These are phyloP conservation scores for Suillus decipiens DNA, from an alignment of 768 basidiomycete species.

Conservation along the genomic window DNA sequence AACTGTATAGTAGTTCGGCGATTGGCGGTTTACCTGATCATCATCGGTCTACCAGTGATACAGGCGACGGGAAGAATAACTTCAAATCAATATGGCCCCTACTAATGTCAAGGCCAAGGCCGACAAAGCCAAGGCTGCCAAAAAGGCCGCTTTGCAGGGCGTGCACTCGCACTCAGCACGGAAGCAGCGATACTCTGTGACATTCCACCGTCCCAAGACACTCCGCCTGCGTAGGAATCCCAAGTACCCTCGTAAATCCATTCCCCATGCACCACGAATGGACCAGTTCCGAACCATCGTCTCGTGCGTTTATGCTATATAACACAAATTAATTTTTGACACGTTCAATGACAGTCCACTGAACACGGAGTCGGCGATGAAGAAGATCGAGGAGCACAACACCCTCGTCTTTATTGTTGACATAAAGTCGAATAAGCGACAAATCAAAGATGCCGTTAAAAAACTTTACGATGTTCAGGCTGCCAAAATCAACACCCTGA, in stretches of 20 bases:
- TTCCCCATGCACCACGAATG: conserved; percentile 92
- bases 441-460: conserved; percentile 99
- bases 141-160: conserved; percentile 95
- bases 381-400: conserved; percentile 99
- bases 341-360: conserved; percentile 54
- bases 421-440: conserved; percentile 93
- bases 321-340: neutral
- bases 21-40: neutral
- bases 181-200: conserved; percentile 83
- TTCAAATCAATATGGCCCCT: conserved; percentile 12
- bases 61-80: conserved; percentile 4
- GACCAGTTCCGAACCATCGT: conserved; percentile 96
- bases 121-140: conserved; percentile 86
- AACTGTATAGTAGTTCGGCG: conserved; percentile 4
- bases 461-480: conserved; percentile 98
- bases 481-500: conserved; percentile 96
- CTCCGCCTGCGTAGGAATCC: conserved; percentile 81
- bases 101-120: conserved; percentile 77
- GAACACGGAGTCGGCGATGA: conserved; percentile 98
- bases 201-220: conserved; percentile 97
- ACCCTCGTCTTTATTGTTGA: conserved; percentile 98
- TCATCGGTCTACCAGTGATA: conserved; percentile 2
- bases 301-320: conserved; percentile 54
- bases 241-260: conserved; percentile 93
- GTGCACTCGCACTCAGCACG: conserved; percentile 72